Evolutionary conservation across 1,139 yeast genomes (phyloP).

Genomic region (Debaryomycetaceae sp.): DNA sequence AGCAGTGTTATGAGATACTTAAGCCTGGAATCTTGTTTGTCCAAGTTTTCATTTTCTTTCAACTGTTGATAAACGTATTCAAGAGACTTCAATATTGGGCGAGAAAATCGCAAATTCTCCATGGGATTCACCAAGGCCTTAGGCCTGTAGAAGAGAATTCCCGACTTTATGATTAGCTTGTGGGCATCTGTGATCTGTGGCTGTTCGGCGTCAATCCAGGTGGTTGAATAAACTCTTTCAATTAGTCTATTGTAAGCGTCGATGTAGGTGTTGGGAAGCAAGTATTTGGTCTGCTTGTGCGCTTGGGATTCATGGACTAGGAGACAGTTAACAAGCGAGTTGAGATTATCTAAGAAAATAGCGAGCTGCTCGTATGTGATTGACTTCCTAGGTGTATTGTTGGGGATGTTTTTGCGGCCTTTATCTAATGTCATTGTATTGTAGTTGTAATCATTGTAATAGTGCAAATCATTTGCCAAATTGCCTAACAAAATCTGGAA

Average conservation of each 20-base stretch:
- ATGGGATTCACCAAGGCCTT: constrained; percentile 17
- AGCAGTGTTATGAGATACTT: constrained; percentile 18
- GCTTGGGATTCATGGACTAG: constrained; percentile 16
- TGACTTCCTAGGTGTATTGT: constrained; percentile 23
- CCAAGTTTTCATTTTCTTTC: constrained; percentile 13
- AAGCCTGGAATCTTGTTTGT: constrained; percentile 15
- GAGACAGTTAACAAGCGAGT: constrained; percentile 20
- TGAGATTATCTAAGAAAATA: constrained; percentile 12
- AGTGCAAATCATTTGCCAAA: constrained; percentile 32
- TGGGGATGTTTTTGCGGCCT: constrained; percentile 11
- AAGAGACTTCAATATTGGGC: constrained; percentile 20
- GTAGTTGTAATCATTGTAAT: constrained; percentile 31
- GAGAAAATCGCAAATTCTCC: constrained; percentile 16
- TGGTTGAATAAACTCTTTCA: constrained; percentile 19
- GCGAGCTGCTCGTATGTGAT: constrained; percentile 23
- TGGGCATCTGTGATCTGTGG: constrained; percentile 15
- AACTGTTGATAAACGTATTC: constrained; percentile 18
- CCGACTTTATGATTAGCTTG: constrained; percentile 25
- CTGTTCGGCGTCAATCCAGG: constrained; percentile 23
- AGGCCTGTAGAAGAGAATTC: constrained; percentile 31
- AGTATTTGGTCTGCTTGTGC: constrained; percentile 9
- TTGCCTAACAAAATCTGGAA: constrained; percentile 28
- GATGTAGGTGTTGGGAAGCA: constrained; percentile 19
- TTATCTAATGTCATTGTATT: constrained; percentile 16
- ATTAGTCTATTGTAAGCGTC: constrained; percentile 25